Evolutionary conservation across 164 flowering plant genomes (phyloP), one percentile per base, ranked within the genome.

Genomic region (Amborella trichopoda): DNA sequence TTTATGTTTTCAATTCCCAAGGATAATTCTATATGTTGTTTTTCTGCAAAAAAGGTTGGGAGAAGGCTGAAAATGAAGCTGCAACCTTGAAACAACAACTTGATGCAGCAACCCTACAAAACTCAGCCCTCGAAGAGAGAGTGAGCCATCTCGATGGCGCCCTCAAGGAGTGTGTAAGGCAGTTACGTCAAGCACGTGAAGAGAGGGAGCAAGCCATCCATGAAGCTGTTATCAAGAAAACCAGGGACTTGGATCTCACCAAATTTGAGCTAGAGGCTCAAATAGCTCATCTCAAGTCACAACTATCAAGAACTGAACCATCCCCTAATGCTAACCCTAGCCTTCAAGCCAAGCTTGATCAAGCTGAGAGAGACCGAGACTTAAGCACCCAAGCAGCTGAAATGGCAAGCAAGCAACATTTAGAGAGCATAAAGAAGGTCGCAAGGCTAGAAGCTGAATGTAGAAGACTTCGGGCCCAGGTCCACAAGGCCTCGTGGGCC

Each of bases 351-450:
- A 76, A 62, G 53, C 63, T 83, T 39, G 78, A 76, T 49, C 52
- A 49, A 41, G 38, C 72, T 36, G 81, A 83, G 67, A 68, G 67
- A 56, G 84, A 80, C 42, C 73, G 99, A 56, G 99, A 91, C 40
- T 68, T 91, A 63, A 84, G 96, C 59, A 76, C 78, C 33, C 78
- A 71, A 64, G 74, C 98, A 48, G 96, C 98, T 23, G 96, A 90
- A 76, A 55, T 68, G 12, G 91, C 93, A 11, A 86, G 95, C 64
- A 90, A 86, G 65, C 87, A 78, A 43, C 83, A 81, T 48, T 61
- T 91, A 36, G 95, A 91, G 50, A 76, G 90, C 63, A 75, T 83
- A 46, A 87, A 72, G 54, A 91, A 75, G 60, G 65, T 80, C 23
- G 79, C 88, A 30, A 78, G 66, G 70, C 82, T 91, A 44, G 96